Base-by-base conservation (phyloP, 2,329 filamentous ascomycete species). In the Phoma sp. region DNA sequence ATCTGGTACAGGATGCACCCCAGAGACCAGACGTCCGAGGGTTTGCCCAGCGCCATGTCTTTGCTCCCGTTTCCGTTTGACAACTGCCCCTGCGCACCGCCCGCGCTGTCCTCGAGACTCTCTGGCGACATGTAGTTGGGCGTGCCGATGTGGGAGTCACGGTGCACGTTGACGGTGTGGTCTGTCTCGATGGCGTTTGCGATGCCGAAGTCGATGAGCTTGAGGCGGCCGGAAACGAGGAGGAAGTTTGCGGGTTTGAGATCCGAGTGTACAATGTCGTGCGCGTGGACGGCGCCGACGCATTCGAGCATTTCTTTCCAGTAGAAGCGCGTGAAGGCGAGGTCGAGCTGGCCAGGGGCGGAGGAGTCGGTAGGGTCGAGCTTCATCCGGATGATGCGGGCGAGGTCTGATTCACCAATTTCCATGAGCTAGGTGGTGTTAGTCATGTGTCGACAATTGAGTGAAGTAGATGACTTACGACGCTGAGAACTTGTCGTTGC, bases 291-390 rank as follows among this genome's bases (percentile, higher is more conserved):
- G 0, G 94, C 86, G 64, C 91, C 86, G 6, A 99, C 86, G 72
- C 95, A 98, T 74, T 96, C 92, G 17, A 99, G 87, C 95, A 99
- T 99, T 77, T 99, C 95, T 75, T 96, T 95, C 95, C 95, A 99
- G 81, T 96, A 96, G 77, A 91, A 96, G n/a, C 95, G 89, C 12
- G 95, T 92, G 74, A 98, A 97, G 48, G 89, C 90, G 1, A 91
- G 84, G 71, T 99, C 95, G 57, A 99, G 89, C 56, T 83, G 85
- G 47, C 64, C 65, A 8, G 66, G 64, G 13, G 58, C 53, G 8
- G 47, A 51, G 35, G 90, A 85, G 49, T 89, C 85, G 13, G 70
- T 68, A 3, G 69, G 67, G 54, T 76, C 74, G 82, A 84, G 68
- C 88, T 91, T 67, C 61, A 88, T 85, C 32, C 87, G 88, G 61